phyloP scores from a whole-genome alignment of 2,329 filamentous ascomycete genomes.

The Harringtonia lauricola region DNA sequence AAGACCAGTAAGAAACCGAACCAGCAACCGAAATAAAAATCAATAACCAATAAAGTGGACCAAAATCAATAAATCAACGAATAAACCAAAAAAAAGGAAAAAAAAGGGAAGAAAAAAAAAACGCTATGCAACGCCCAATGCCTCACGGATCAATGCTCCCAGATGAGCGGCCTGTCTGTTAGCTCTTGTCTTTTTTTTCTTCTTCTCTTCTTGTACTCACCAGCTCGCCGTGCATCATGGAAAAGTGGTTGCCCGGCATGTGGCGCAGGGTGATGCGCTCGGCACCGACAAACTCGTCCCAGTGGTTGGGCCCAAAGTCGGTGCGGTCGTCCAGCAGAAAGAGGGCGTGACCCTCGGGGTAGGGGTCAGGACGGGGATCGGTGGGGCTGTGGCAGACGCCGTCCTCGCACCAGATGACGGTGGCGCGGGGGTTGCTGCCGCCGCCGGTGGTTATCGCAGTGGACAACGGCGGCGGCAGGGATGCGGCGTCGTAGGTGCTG shows the following conservation, averaged over 20 bases:
- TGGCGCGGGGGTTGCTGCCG: conserved; percentile 47
- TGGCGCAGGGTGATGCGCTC: conserved; percentile 52
- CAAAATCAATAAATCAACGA: too few relatives aligned
- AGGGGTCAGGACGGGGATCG: conserved; percentile 53
- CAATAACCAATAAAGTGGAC: too few relatives aligned
- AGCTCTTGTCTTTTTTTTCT: neutral
- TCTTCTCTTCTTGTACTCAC: conserved; percentile 16
- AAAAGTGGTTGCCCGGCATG: conserved; percentile 66
- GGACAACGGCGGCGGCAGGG: too few relatives aligned
- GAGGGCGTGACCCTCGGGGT: conserved; percentile 47
- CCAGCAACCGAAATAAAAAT: too few relatives aligned
- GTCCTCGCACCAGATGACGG: conserved; percentile 61
- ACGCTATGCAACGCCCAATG: too few relatives aligned
- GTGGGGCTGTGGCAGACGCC: conserved; percentile 58
- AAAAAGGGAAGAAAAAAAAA: too few relatives aligned
- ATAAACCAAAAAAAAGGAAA: too few relatives aligned
- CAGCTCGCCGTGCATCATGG: conserved; percentile 57
- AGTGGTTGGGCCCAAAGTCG: conserved; percentile 60
- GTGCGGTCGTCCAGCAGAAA: conserved; percentile 65
- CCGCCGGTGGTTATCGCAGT: too few relatives aligned
- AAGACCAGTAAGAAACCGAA: too few relatives aligned
- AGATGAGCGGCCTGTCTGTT: too few relatives aligned
- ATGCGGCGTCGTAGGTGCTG: conserved; percentile 56
- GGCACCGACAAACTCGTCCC: conserved; percentile 53
- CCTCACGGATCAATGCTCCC: too few relatives aligned